Base-by-base conservation (phyloP, 2,329 filamentous ascomycete genomes). In the Neonectria coccinea region DNA sequence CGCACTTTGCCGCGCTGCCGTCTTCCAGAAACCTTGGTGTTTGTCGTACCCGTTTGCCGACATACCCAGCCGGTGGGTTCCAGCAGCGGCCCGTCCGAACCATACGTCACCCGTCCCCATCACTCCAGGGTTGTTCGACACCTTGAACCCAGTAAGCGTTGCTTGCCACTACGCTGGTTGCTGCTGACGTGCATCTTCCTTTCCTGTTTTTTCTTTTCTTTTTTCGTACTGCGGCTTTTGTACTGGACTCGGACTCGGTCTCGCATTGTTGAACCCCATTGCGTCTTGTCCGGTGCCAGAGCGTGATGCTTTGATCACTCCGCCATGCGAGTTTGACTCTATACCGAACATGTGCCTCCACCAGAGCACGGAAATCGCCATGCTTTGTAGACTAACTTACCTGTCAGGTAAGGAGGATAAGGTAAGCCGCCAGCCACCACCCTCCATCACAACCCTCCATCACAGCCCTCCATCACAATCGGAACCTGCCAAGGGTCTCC, bases 41-140 rank as follows among this genome's bases (percentile, higher is more conserved):
- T 58, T 58, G 54, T 33, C 50, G 42, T 54, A 20, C 9, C 31
- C 22, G 11, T 8, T 4, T 39, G 27, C 48, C 27, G n/a, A n/a
- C 47, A n/a, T 31, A 12, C 11, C 10, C 31, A 18, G 48, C 8
- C 6, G n/a, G 22, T 50, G 45, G 22, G 22, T 29, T 33, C 29
- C 11, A 22, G 29, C 27, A 31, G 10, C 27, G 29, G 27, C n/a
- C 31, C 20, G 29, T 20, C 29, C 48, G 48, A 33, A 33, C 51
- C 29, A 64, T 70, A 73, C 70, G 70, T 71, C 70, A 71, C 62
- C 36, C 14, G 6, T 39, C 14, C 14, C 36, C 36, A 39, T 16
- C 33, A n/a, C 14, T 8, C 7, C 33, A 39, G 33, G 33, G 33
- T 16, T 39, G 33, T 39, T 16, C 12, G 33, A 16, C 33, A 39